Percentiles rank a stretch among this genome's conserved stretches.
Evolutionary conservation across 1,139 yeast genomes (phyloP).

Genomic region (Pichia sp.): DNA sequence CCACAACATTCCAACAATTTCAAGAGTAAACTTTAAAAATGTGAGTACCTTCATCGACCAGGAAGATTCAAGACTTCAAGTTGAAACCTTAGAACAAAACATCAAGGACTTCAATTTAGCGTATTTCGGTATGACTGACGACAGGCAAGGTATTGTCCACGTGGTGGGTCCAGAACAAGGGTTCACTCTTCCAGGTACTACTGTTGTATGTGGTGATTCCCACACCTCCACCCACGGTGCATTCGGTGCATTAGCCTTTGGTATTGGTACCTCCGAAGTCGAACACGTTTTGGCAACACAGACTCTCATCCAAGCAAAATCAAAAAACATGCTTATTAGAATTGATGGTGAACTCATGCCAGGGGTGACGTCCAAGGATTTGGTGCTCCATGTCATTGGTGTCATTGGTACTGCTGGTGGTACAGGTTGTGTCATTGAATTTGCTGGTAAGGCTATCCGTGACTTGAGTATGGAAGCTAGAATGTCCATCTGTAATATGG

Average conservation of each 20-base stretch:
- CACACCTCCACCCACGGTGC: slow-evolving; percentile 99
- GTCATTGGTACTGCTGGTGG: slow-evolving; percentile 99
- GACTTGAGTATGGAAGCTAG: slow-evolving; percentile 95
- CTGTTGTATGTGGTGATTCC: slow-evolving; percentile 98
- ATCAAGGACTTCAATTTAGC: slow-evolving; percentile 86
- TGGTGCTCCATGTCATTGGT: slow-evolving; percentile 90
- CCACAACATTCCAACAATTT: slow-evolving; percentile 92
- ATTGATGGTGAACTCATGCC: slow-evolving; percentile 78
- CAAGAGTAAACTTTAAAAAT: slow-evolving; percentile 70
- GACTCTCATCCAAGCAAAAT: slow-evolving; percentile 88
- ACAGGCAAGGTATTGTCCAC: slow-evolving; percentile 96
- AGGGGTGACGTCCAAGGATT: slow-evolving; percentile 94
- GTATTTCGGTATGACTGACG: slow-evolving; percentile 90
- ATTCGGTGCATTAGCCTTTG: slow-evolving; percentile 95
- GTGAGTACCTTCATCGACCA: slow-evolving; percentile 82
- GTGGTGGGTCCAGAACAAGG: slow-evolving; percentile 99
- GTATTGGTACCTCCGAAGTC: slow-evolving; percentile 98
- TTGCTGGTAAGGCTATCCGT: slow-evolving; percentile 92
- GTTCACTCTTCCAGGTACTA: slow-evolving; percentile 95
- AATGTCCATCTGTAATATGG: slow-evolving; percentile 99
- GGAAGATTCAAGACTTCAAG: slow-evolving; percentile 88
- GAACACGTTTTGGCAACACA: slow-evolving; percentile 98
- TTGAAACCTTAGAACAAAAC: slow-evolving; percentile 84
- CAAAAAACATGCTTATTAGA: slow-evolving; percentile 88
- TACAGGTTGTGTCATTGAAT: slow-evolving; percentile 94